phyloP scores from a whole-genome alignment of 129 eudicot species.

The Mikania micrantha region DNA sequence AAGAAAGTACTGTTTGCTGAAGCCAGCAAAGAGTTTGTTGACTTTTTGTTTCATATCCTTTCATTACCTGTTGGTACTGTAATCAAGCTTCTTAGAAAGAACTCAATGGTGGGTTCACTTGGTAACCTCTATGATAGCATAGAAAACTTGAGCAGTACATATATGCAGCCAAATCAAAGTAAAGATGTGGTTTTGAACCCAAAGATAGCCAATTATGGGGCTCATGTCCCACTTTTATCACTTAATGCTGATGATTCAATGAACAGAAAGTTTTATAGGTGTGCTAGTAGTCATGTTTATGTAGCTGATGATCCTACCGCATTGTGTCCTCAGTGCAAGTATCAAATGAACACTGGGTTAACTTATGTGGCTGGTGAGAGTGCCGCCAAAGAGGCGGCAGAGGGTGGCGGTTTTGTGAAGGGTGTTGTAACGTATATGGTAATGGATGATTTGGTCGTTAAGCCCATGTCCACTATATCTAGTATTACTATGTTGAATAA shows the following conservation, averaged over 20 bases:
- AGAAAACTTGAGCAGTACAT: conserved; percentile 10
- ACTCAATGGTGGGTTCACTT: conserved; percentile 32
- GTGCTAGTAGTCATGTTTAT: not conserved
- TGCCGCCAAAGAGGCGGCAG: not conserved
- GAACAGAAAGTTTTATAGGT: conserved; percentile 14
- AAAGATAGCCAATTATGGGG: not conserved
- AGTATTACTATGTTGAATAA: conserved; percentile 32
- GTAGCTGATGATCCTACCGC: conserved; percentile 19
- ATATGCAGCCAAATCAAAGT: conserved; percentile 12
- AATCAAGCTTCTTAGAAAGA: conserved; percentile 15
- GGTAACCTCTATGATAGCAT: conserved; percentile 29
- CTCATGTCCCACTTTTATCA: conserved; percentile 16
- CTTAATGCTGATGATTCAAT: not conserved
- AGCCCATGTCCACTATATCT: conserved; percentile 52
- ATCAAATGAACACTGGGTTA: not conserved
- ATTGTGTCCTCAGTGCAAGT: conserved; percentile 10
- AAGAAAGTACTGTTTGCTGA: conserved; percentile 40
- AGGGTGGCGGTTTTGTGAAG: conserved; percentile 43
- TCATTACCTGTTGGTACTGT: conserved; percentile 30
- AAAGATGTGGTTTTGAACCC: conserved; percentile 31
- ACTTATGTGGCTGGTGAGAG: not conserved
- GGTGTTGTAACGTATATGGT: conserved; percentile 56
- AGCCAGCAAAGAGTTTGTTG: conserved; percentile 29
- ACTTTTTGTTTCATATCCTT: conserved; percentile 29
- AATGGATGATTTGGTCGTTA: conserved; percentile 49